phyloP scores from a whole-genome alignment of 305 asterid genomes.

The Striga hermonthica region DNA sequence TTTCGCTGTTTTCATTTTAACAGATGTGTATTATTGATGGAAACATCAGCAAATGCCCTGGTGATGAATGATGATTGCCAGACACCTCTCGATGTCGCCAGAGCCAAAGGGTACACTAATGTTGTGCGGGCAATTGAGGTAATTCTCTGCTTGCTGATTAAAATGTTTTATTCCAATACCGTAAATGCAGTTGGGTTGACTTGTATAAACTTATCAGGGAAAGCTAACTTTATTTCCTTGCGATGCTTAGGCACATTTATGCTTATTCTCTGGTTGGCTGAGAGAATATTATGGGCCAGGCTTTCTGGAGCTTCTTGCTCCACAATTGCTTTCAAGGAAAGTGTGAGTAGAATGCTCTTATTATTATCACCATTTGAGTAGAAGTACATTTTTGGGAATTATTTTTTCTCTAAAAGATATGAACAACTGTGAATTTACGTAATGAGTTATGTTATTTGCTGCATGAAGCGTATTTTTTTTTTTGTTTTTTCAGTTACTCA shows the following conservation, averaged over 20 bases:
- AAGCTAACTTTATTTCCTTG: slow-evolving; percentile 12
- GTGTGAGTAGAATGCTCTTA: slow-evolving; percentile 55
- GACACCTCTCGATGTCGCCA: slow-evolving; percentile 89
- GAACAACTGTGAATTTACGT: neutral
- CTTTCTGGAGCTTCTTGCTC: slow-evolving; percentile 73
- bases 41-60: slow-evolving; percentile 72
- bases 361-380: too few species aligned
- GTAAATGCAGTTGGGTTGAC: neutral
- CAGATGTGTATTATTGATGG: slow-evolving; percentile 26
- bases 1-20: slow-evolving; percentile 15
- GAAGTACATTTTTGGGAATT: too few species aligned
- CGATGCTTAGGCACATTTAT: slow-evolving; percentile 57
- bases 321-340: slow-evolving; percentile 76
- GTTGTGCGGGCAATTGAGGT: slow-evolving; percentile 93
- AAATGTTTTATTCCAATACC: too few species aligned
- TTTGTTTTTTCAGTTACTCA: neutral
- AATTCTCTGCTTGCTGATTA: slow-evolving; percentile 19
- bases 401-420: too few species aligned
- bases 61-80: slow-evolving; percentile 85
- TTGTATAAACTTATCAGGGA: slow-evolving; percentile 5
- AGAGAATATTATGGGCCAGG: slow-evolving; percentile 82
- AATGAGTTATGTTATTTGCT: slow-evolving; percentile 4
- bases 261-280: slow-evolving; percentile 94
- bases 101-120: slow-evolving; percentile 73
- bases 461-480: neutral